phyloP scores from a whole-genome alignment of 371 early-diverging fungal genomes.

The Mucor circinelloides region DNA sequence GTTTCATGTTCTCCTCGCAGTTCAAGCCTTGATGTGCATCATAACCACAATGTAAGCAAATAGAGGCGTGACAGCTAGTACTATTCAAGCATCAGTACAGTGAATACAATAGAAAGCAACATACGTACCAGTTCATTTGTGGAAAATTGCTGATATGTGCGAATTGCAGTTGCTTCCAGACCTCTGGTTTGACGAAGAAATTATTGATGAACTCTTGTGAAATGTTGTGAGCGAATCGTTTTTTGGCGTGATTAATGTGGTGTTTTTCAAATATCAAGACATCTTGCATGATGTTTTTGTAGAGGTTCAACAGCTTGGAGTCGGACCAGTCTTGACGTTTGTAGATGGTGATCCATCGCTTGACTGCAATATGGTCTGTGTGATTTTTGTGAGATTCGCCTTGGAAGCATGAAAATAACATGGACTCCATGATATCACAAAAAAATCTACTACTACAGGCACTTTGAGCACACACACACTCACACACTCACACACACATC shows the following conservation, averaged over 20 bases:
- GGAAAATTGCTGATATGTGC: conserved; percentile 60
- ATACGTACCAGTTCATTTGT: conserved; percentile 51
- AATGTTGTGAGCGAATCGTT: conserved; percentile 13
- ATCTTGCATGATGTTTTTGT: conserved; percentile 22
- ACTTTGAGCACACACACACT: neutral
- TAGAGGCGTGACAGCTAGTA: conserved; percentile 31
- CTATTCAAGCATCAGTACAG: conserved; percentile 20
- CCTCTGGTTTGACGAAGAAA: conserved; percentile 37
- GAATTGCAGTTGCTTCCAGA: conserved; percentile 69
- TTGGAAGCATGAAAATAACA: conserved; percentile 15
- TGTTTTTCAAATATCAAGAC: conserved; percentile 20
- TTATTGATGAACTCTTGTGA: conserved; percentile 18
- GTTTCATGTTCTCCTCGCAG: conserved; percentile 49
- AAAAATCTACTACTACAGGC: conserved; percentile 1
- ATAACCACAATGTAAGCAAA: conserved; percentile 62
- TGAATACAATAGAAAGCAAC: neutral
- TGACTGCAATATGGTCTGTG: conserved; percentile 21
- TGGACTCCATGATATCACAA: conserved; percentile 16
- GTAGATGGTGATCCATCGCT: conserved; percentile 23
- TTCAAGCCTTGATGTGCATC: conserved; percentile 37
- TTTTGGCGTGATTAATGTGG: conserved; percentile 4
- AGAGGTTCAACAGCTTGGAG: conserved; percentile 2
- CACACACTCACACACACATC: neutral
- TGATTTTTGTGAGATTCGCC: conserved; percentile 19
- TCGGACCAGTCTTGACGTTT: conserved; percentile 20